Conservation (phyloP, 805 yeast genomes). For the Diddensiella santjacobensis region DNA sequence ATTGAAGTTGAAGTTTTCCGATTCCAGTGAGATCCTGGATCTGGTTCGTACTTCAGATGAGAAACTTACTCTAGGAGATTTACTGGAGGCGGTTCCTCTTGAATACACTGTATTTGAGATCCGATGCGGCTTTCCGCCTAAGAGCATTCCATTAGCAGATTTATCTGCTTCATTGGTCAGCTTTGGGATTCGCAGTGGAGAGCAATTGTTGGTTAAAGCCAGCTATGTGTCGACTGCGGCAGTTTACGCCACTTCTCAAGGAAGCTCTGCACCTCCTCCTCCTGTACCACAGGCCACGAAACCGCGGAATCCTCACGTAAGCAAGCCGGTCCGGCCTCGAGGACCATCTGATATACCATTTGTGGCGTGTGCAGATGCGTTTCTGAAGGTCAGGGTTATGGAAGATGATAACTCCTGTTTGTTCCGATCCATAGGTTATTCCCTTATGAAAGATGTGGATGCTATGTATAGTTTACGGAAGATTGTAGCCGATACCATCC, state of each 20-base stretch:
- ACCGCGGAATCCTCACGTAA: conserved; percentile 10
- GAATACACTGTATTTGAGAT: conserved; percentile 27
- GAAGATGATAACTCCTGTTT: conserved; percentile 79
- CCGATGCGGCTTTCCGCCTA: conserved; percentile 63
- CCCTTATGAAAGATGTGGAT: conserved; percentile 42
- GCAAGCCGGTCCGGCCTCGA: not conserved
- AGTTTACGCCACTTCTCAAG: not conserved
- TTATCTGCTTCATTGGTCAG: conserved; percentile 27
- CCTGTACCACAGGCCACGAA: not conserved
- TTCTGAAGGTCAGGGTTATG: conserved; percentile 51
- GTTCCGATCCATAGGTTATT: conserved; percentile 61
- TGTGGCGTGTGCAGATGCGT: conserved; percentile 24
- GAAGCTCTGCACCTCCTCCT: not conserved
- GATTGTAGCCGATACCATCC: conserved; percentile 47
- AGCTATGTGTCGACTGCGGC: not conserved
- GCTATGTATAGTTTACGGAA: conserved; percentile 48
- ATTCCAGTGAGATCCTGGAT: conserved; percentile 33
- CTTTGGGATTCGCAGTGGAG: conserved; percentile 55
- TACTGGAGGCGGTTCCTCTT: conserved; percentile 26
- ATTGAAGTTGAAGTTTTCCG: conserved; percentile 35
- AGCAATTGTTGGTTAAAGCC: conserved; percentile 45
- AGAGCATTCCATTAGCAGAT: conserved; percentile 35
- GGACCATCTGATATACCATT: conserved; percentile 10
- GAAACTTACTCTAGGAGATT: conserved; percentile 35
- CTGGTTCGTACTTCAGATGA: conserved; percentile 38